A percentile compares a stretch with the other conserved stretches of the same genome.
Conservation (phyloP, 2,329 filamentous ascomycete species). For the Pseudogymnoascus sp. region DNA sequence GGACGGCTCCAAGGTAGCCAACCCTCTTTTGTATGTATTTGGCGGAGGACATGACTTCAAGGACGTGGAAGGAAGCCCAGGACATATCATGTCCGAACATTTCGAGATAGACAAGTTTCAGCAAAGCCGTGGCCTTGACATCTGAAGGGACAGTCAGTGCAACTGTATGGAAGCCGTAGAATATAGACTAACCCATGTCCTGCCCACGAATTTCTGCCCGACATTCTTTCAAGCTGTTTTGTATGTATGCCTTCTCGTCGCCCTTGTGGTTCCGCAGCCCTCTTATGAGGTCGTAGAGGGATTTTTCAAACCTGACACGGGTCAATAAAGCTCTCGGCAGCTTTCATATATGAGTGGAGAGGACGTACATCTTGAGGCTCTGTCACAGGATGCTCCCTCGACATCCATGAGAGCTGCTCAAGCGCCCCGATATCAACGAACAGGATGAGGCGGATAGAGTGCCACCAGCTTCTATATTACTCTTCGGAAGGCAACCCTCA, state of each 20-base stretch:
- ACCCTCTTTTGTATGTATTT: slow-evolving; percentile 95
- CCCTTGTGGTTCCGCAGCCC: slow-evolving; percentile 94
- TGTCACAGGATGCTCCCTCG: neutral
- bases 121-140: slow-evolving; percentile 87
- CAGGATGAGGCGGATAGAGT: neutral
- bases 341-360: neutral
- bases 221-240: slow-evolving; percentile 90
- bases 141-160: slow-evolving; percentile 44
- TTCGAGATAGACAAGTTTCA: slow-evolving; percentile 95
- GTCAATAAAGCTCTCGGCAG: neutral
- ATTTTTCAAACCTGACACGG: slow-evolving; percentile 86
- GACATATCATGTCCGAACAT: slow-evolving; percentile 99
- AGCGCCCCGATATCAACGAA: neutral
- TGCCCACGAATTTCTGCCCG: slow-evolving; percentile 84
- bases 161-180: neutral
- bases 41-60: slow-evolving; percentile 95
- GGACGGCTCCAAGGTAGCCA: slow-evolving; percentile 88
- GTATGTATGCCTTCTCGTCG: slow-evolving; percentile 90
- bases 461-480: neutral
- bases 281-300: slow-evolving; percentile 95
- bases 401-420: neutral
- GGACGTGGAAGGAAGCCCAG: slow-evolving; percentile 96
- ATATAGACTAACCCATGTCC: slow-evolving; percentile 68
- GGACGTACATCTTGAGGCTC: slow-evolving; percentile 8
- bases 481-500: neutral